Evolutionary conservation across 345 rosid genomes (phyloP), one percentile per base, ranked within the genome.

Genomic region (Erodium maritimum): DNA sequence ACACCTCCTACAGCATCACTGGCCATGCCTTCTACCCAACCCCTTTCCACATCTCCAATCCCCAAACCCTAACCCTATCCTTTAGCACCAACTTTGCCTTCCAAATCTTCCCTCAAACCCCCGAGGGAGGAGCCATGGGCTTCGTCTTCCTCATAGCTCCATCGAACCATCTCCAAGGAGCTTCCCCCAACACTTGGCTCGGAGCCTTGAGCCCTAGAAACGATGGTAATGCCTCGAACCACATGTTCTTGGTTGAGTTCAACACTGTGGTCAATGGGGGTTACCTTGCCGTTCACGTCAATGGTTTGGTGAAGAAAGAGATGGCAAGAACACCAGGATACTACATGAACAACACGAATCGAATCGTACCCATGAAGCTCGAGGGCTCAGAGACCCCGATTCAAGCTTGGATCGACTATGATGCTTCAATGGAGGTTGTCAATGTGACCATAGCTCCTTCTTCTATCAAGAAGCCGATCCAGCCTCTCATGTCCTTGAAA

Each of bases 401-500:
- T 63, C 85, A 82, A 42, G 60, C 62, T 0, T 84, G 91, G 87
- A 50, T 87, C 21, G 88, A 80, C 13, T 87, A 84, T 34, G 69
- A 74, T 64, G 71, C 69, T 2, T 12, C 4, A 1, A 50, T 55
- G 59, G 73, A 61, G 60, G 58, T 62, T 46, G 56, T 79, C 37
- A 67, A 60, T 54, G 82, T 88, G 54, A 80, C 82, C 4, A 17
- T 81, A 63, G 80, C 88, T 63, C 79, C 85, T 2, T 12, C 60
- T 0, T 45, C 57, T 19, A 23, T 65, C 3, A 57, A 20, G 14
- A 78, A 82, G 55, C 97, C 95, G 1, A 55, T 0, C 0, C 55
- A 0, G 16, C 77, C 85, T 5, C 80, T 86, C 60, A 45, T 90
- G 59, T 84, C 91, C 2, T 0, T 56, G 59, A 16, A 50, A 0